These are phyloP conservation scores for Schizothecium vesticola DNA, from an alignment of 495 filamentous ascomycete species.

Conservation along the genomic window DNA sequence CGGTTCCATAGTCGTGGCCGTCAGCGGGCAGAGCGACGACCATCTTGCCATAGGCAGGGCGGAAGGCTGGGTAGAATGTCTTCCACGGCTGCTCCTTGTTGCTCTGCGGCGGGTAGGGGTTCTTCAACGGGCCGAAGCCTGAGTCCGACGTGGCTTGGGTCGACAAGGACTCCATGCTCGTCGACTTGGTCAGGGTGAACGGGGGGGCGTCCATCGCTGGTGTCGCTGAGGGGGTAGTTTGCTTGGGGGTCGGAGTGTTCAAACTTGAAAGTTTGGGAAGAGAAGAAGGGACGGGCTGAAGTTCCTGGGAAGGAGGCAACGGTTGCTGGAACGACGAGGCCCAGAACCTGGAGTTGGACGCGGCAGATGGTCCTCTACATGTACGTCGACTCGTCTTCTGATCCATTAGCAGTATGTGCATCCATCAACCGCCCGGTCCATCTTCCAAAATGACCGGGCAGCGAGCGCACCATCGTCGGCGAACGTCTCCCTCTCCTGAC, in stretches of 20 bases:
- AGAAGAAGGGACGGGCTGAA: background rate
- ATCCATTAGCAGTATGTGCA: too few relatives aligned
- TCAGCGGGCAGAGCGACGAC: background rate
- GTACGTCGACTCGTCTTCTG: too few relatives aligned
- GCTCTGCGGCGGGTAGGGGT: background rate
- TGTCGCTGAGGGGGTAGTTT: too few relatives aligned
- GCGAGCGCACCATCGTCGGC: too few relatives aligned
- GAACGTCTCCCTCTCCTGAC: too few relatives aligned
- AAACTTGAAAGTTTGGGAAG: too few relatives aligned
- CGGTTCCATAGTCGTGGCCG: background rate
- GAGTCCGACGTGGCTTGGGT: background rate
- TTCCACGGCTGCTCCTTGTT: background rate
- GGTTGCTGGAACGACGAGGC: background rate
- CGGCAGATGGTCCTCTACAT: too few relatives aligned
- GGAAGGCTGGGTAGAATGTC: background rate
- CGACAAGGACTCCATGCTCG: conserved; percentile 1
- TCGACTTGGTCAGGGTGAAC: background rate
- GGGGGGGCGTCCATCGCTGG: background rate
- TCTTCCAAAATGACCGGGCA: too few relatives aligned
- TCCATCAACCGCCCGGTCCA: too few relatives aligned
- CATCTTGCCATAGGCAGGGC: background rate
- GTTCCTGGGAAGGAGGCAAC: background rate
- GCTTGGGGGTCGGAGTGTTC: too few relatives aligned
- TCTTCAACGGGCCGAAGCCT: background rate
- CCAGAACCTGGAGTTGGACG: too few relatives aligned